Conservation (phyloP, 164 flowering plant species). For the Aristolochia californica region DNA sequence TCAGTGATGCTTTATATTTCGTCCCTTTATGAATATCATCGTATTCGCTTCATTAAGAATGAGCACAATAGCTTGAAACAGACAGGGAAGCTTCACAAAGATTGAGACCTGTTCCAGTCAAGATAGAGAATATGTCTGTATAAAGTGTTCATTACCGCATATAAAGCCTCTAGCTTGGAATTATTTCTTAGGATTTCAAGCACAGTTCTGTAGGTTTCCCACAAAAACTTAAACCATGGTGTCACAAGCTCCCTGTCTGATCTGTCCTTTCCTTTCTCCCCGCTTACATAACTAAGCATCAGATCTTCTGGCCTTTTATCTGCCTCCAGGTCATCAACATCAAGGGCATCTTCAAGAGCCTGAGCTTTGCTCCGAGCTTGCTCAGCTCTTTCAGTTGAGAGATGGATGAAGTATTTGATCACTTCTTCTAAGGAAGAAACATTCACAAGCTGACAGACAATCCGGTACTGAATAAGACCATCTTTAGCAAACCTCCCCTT, state of each 20-base stretch:
- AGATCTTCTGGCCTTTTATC: conserved; percentile 94
- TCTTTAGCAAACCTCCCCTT: conserved; percentile 91
- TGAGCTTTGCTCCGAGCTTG: conserved; percentile 80
- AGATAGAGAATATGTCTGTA: too few relatives aligned
- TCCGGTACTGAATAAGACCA: conserved; percentile 87
- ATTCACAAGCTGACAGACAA: conserved; percentile 91
- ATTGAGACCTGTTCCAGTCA: too few relatives aligned
- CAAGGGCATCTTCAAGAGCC: conserved; percentile 88
- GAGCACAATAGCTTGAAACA: too few relatives aligned
- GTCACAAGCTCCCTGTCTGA: conserved; percentile 96
- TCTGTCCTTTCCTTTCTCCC: conserved; percentile 93
- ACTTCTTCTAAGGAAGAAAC: conserved; percentile 89
- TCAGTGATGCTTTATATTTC: background rate
- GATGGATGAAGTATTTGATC: conserved; percentile 89
- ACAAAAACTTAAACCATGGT: conserved; percentile 94
- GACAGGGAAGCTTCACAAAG: too few relatives aligned
- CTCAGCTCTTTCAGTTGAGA: conserved; percentile 87
- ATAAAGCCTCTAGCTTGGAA: conserved; percentile 80
- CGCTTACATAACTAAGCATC: conserved; percentile 96
- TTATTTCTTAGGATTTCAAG: conserved; percentile 85
- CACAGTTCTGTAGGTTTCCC: conserved; percentile 97
- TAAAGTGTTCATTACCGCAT: conserved; percentile 48
- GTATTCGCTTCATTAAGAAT: too few relatives aligned
- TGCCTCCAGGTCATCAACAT: conserved; percentile 92
- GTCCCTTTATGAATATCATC: too few relatives aligned